phyloP scores from a whole-genome alignment of 2,329 filamentous ascomycete genomes.

The Colletotrichum aenigma region DNA sequence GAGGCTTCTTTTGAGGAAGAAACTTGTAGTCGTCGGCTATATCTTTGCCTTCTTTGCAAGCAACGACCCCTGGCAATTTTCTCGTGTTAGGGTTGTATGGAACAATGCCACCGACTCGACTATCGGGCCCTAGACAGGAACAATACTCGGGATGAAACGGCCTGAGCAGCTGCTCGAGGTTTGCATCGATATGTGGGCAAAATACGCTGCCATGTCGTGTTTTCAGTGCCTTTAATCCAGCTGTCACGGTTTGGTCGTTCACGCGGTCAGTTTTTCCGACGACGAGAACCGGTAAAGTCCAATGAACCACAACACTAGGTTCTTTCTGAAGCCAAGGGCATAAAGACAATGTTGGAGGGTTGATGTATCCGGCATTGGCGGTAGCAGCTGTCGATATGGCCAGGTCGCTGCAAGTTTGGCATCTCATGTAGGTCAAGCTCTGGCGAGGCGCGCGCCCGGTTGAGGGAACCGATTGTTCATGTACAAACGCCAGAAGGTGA shows the following conservation, averaged over 20 bases:
- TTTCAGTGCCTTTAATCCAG: not conserved
- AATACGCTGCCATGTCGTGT: not conserved
- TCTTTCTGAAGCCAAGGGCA: not conserved
- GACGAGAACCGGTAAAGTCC: accelerated
- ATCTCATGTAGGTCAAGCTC: not conserved
- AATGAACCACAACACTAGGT: not conserved
- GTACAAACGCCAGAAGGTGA: not conserved
- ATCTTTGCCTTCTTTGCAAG: not conserved
- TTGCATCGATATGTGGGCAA: not conserved
- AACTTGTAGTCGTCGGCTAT: accelerated
- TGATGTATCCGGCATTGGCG: not conserved
- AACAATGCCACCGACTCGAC: not conserved
- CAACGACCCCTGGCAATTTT: accelerated
- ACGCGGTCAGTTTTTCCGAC: not conserved
- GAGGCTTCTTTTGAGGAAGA: not conserved
- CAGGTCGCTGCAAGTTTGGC: not conserved
- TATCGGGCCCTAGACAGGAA: not conserved
- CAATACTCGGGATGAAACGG: not conserved
- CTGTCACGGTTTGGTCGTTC: accelerated
- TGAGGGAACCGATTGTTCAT: not conserved
- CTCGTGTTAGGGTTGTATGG: accelerated
- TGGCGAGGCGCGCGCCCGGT: not conserved
- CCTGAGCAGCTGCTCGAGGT: not conserved
- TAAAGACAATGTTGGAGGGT: accelerated
- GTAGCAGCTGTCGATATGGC: not conserved